Conservation (phyloP, 306 rosid genomes). For the Lotus japonicus region DNA sequence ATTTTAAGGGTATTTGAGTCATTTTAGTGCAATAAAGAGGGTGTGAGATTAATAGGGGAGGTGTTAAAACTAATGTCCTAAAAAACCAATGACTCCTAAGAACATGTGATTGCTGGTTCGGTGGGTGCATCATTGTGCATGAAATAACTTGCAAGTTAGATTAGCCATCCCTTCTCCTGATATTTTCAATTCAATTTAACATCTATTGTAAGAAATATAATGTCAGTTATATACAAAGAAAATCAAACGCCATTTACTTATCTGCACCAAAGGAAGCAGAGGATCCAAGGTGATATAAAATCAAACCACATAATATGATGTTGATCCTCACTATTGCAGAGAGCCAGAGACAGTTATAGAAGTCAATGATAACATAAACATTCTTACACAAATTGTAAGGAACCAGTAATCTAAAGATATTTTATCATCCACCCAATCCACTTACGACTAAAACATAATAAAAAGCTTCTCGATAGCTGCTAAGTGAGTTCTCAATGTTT, state of each 20-base stretch:
- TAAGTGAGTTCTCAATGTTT: conserved; percentile 60
- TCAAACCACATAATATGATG: neutral
- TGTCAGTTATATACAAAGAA: neutral
- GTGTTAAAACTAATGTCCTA: too few species aligned
- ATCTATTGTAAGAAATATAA: neutral
- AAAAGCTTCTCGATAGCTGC: conserved; percentile 58
- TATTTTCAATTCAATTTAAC: too few species aligned
- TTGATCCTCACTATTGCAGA: neutral
- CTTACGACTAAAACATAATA: conserved; percentile 82
- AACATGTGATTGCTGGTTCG: conserved; percentile 23
- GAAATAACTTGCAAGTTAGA: conserved; percentile 20
- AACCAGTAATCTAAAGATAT: neutral
- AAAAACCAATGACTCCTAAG: conserved; percentile 16
- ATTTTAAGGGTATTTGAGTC: too few species aligned
- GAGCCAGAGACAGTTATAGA: neutral
- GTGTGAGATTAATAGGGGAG: too few species aligned
- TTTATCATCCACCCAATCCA: conserved; percentile 8
- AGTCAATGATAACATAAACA: neutral
- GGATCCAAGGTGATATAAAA: too few species aligned
- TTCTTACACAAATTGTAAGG: conserved; percentile 5
- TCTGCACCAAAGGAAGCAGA: too few species aligned
- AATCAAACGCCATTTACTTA: neutral
- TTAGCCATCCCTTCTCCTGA: neutral
- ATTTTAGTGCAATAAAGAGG: too few species aligned
- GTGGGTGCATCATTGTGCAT: conserved; percentile 92